Percentiles rank a stretch among this genome's conserved stretches.
These are phyloP conservation scores for Penicillium lividum DNA, from an alignment of 495 filamentous ascomycete species.

Conservation along the genomic window DNA sequence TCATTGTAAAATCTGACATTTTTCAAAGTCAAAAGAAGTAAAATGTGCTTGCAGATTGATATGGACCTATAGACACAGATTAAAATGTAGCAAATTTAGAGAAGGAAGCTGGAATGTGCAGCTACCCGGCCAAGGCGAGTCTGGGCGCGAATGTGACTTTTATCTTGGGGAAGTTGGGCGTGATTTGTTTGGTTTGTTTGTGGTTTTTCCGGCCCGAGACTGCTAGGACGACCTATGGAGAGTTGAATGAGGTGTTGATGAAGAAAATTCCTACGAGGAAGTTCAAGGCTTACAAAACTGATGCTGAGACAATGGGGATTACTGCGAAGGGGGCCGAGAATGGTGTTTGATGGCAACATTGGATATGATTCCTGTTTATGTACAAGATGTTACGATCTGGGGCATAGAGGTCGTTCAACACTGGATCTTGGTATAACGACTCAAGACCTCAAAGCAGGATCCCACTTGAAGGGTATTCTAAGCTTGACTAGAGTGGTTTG, in stretches of 20 bases:
- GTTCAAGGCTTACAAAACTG: slow-evolving; percentile 18
- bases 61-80: too few species aligned
- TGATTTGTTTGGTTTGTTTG: slow-evolving; percentile 20
- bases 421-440: too few species aligned
- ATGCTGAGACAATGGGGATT: slow-evolving; percentile 19
- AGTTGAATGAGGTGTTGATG: slow-evolving; percentile 24
- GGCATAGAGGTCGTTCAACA: too few species aligned
- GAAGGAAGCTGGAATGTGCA: too few species aligned
- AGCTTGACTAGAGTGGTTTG: not conserved
- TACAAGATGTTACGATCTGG: too few species aligned
- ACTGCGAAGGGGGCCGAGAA: slow-evolving; percentile 5
- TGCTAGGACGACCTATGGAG: slow-evolving; percentile 15
- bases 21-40: too few species aligned
- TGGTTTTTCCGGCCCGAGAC: slow-evolving; percentile 24
- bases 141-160: slow-evolving; percentile 20
- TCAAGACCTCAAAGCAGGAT: not conserved
- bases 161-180: slow-evolving; percentile 23
- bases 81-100: too few species aligned
- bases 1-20: too few species aligned
- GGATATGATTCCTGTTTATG: too few species aligned
- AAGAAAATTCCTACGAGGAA: slow-evolving; percentile 19
- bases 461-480: not conserved
- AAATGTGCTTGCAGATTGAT: too few species aligned
- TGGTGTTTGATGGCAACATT: not conserved
- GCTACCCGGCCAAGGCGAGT: slow-evolving; percentile 6